Evolutionary conservation across 495 filamentous ascomycete genomes (phyloP).

Genomic region (Sporormia fimetaria): DNA sequence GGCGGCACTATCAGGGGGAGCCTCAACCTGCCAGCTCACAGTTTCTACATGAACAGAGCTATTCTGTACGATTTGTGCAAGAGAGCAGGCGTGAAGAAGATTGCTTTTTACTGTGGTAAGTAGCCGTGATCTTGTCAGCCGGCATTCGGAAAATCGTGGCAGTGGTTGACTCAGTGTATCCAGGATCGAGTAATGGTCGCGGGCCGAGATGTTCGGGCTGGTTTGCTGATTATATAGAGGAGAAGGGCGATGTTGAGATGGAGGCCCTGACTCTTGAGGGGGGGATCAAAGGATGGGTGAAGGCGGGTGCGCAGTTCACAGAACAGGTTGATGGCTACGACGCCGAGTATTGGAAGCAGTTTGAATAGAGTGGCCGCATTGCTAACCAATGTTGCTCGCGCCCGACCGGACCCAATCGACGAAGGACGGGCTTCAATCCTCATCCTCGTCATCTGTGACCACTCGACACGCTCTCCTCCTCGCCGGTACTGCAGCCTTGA

Average conservation of each 20-base stretch:
- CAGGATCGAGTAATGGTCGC: conserved; percentile 37
- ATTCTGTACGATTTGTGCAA: conserved; percentile 35
- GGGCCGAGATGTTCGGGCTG: conserved; percentile 40
- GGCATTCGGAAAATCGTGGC: too few species aligned
- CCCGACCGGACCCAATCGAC: too few species aligned
- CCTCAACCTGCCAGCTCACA: conserved; percentile 41
- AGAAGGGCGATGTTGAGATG: conserved; percentile 31
- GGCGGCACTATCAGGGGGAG: conserved; percentile 37
- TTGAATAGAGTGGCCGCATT: too few species aligned
- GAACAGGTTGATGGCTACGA: conserved; percentile 40
- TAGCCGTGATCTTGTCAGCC: conserved; percentile 7
- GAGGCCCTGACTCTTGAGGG: conserved; percentile 37
- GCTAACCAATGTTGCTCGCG: too few species aligned
- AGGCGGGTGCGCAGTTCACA: conserved; percentile 33
- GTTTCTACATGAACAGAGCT: conserved; percentile 36
- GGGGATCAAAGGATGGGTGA: conserved; percentile 42
- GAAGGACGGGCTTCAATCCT: conserved; percentile 5
- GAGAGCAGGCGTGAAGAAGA: conserved; percentile 35
- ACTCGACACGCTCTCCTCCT: conserved; percentile 11
- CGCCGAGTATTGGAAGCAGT: conserved; percentile 37
- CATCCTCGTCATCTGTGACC: conserved; percentile 12
- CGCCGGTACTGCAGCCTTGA: background rate
- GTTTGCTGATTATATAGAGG: conserved; percentile 37
- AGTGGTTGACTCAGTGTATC: conserved; percentile 8
- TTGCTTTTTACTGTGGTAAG: conserved; percentile 42